Percentiles rank a stretch among this genome's conserved stretches.
Conservation (phyloP, 768 basidiomycete genomes). For the Serpula lacrymans region DNA sequence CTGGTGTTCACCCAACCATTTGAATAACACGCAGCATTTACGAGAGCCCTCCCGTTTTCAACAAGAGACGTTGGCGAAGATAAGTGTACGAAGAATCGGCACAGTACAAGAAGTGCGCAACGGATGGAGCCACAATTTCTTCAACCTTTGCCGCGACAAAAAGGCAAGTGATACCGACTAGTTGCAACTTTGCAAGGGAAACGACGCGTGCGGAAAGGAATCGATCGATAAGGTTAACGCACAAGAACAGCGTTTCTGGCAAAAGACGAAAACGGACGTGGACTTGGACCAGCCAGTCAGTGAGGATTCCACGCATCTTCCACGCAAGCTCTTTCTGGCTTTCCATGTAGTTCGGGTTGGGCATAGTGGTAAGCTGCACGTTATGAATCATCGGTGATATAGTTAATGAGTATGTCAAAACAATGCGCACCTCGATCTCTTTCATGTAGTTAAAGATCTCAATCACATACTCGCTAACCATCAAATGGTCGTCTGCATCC, state of each 20-base stretch:
- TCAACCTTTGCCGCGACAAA: constrained; percentile 91
- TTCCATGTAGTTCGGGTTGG: constrained; percentile 83
- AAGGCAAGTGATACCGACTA: constrained; percentile 85
- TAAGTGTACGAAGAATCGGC: constrained; percentile 76
- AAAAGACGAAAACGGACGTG: constrained; percentile 83
- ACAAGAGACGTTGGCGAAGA: too few relatives aligned
- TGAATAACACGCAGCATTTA: too few relatives aligned
- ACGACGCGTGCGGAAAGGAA: constrained; percentile 71
- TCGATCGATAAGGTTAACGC: constrained; percentile 80
- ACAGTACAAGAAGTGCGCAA: constrained; percentile 74
- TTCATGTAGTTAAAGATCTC: constrained; percentile 95
- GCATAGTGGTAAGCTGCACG: constrained; percentile 69
- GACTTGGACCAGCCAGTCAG: constrained; percentile 93
- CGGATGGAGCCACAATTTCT: constrained; percentile 86
- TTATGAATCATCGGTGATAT: too few relatives aligned
- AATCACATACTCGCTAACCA: constrained; percentile 94
- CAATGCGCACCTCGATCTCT: constrained; percentile 63
- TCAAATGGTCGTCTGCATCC: constrained; percentile 89
- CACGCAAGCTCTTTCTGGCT: constrained; percentile 80
- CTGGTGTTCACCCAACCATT: too few relatives aligned
- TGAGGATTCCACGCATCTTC: constrained; percentile 85
- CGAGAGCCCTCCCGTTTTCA: too few relatives aligned
- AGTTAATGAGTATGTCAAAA: too few relatives aligned
- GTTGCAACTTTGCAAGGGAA: constrained; percentile 81
- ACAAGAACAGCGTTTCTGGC: constrained; percentile 89